Evolutionary conservation across 1,284 basidiomycete genomes (phyloP), one percentile per base, ranked within the genome.

Genomic region (Athelia sp.): DNA sequence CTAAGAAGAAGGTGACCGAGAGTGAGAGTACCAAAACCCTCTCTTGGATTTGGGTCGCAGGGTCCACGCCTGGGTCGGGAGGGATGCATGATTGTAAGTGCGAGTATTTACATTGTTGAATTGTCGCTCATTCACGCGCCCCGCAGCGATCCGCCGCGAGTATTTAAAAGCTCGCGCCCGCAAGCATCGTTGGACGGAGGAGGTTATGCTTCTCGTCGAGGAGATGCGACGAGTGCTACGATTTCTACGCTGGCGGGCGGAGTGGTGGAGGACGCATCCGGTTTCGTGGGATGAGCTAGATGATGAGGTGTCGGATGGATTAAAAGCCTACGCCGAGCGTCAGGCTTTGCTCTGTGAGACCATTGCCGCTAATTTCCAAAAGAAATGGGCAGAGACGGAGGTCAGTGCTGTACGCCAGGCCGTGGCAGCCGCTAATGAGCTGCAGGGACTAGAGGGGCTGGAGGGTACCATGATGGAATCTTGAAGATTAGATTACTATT

Each of bases 351-450:
- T n/a, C n/a, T 21, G n/a, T n/a, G 8, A n/a, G 6, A 8, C 36
- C 36, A 17, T 40, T n/a, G 6, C 36, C 6, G 15, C 8, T 6
- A 4, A n/a, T 21, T 40, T 40, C 19, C 15, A 4, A 6, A 4
- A 40, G 19, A 40, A 40, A n/a, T 40, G 36, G 36, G 36, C 15
- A 4, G 8, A n/a, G 15, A 6, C 36, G n/a, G 19, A n/a, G 6
- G 36, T 40, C 8, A 40, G 19, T 6, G 36, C 36, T 9, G 36
- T n/a, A 6, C 36, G 36, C 15, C 8, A n/a, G 8, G 36, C 36
- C n/a, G 36, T n/a, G 56, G 4, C 43, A 4, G 21, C 56, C 53
- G n/a, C 48, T 50, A 2, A 58, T 45, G 26, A 4, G 13, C 13
- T 29, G 26, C 26, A 6, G 26, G 26, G 26, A 13, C 13, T 29